Percentiles rank a stretch among this genome's conserved stretches.
These are phyloP conservation scores for Fusarium odoratissimum DNA, from an alignment of 2,329 filamentous ascomycete genomes.

Conservation along the genomic window DNA sequence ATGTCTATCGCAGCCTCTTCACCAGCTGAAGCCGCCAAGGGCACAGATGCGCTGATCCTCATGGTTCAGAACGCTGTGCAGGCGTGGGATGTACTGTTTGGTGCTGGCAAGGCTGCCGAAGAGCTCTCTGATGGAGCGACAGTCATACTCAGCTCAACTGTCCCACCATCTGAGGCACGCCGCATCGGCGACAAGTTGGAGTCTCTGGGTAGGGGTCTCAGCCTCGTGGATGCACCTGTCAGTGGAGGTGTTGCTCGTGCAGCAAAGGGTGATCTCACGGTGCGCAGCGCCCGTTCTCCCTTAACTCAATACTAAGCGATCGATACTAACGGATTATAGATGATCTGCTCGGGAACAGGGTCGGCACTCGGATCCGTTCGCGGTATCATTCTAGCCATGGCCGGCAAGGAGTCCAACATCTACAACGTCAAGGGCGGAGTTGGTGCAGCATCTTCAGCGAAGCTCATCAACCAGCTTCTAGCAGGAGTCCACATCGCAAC, in stretches of 20 bases:
- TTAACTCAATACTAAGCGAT: accelerated
- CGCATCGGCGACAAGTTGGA: accelerated
- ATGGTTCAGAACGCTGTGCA: not conserved
- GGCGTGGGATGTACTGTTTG: not conserved
- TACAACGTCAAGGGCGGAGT: not conserved
- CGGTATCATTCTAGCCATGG: not conserved
- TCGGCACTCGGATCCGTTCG: not conserved
- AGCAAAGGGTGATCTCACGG: constrained; percentile 2
- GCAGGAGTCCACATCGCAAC: constrained; percentile 1
- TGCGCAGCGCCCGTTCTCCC: accelerated
- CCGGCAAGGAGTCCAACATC: not conserved
- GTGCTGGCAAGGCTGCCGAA: not conserved
- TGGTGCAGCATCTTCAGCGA: not conserved
- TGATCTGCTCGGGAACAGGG: not conserved
- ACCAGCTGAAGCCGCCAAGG: not conserved
- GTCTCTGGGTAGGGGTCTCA: not conserved
- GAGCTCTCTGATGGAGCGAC: not conserved
- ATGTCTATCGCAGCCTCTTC: not conserved
- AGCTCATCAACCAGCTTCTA: constrained; percentile 1
- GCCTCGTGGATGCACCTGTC: not conserved
- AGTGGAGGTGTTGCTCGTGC: constrained; percentile 1
- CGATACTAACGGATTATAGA: accelerated
- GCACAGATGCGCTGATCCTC: not conserved
- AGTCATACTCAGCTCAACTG: not conserved
- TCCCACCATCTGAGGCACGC: not conserved